Evolutionary conservation across 805 yeast genomes (phyloP), one percentile per base, ranked within the genome.

Genomic region (Kluyveromyces siamensis): DNA sequence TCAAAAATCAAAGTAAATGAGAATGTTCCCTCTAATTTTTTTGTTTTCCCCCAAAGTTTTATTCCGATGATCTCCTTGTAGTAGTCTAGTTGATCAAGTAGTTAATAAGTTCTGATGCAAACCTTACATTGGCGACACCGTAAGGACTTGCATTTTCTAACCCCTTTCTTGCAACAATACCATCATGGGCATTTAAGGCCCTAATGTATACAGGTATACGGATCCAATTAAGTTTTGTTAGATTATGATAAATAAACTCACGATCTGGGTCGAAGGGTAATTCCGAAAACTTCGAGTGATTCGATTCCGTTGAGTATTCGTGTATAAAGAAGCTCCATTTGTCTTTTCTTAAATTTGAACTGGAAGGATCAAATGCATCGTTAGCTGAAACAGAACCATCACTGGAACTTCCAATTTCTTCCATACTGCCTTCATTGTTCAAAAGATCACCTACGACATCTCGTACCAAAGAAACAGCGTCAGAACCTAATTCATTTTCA

Each of bases 181-280:
- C 86, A 50, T 85, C 96, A 60, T 90, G 98, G 0, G 97, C 81
- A 63, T 89, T 88, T 59, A 84, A 71, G 16, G 83, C 75, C 52
- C 80, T 82, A 43, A 90, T 72, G 55, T 78, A 80, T 1, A 84
- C 82, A 0, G 93, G 85, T 40, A 86, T 75, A 60, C 90, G 87
- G 44, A 78, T 70, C 96, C 96, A 90, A 2, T 75, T 72, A 21
- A 91, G 62, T 18, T 64, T 56, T 63, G 87, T 85, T 60, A 90
- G 69, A 52, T 77, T 76, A 2, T 71, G 61, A 35, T 78, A 61
- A 37, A 83, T 81, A 14, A 55, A 55, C 39, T 48, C 50, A 51
- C 79, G 61, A 11, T 69, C 67, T 1, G 62, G 49, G 49, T 67
- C 72, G 48, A 76, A 53, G 7, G 73, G 67, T 35, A 72, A 49